A percentile compares a stretch with the other conserved stretches of the same genome.
phyloP scores from a whole-genome alignment of 2,329 filamentous ascomycete genomes.

The Cyphellophora europaea region DNA sequence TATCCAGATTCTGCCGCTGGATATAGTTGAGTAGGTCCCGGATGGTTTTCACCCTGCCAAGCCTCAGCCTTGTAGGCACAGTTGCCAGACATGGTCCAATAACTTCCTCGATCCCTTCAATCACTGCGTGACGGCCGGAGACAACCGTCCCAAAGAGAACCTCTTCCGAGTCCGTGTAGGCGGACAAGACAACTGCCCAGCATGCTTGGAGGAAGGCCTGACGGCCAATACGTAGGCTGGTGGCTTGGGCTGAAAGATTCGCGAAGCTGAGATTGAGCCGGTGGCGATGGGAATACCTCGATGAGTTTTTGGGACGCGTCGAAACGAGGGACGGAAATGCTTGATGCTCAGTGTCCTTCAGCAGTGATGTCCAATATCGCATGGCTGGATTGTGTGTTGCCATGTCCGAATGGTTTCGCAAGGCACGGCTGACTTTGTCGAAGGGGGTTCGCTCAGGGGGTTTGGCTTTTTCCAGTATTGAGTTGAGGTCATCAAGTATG shows the following conservation, averaged over 20 bases:
- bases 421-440: slow-evolving; percentile 35
- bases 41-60: slow-evolving; percentile 42
- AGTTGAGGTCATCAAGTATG: slow-evolving; percentile 56
- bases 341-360: slow-evolving; percentile 47
- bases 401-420: neutral
- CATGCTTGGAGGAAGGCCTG: slow-evolving; percentile 71
- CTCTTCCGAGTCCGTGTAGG: slow-evolving; percentile 56
- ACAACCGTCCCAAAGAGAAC: slow-evolving; percentile 69
- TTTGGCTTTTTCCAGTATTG: slow-evolving; percentile 32
- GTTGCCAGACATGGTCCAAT: slow-evolving; percentile 74
- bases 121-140: slow-evolving; percentile 67
- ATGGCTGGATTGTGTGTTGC: slow-evolving; percentile 1
- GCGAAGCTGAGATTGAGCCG: slow-evolving; percentile 26
- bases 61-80: slow-evolving; percentile 60
- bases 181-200: slow-evolving; percentile 54
- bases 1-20: slow-evolving; percentile 56
- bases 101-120: slow-evolving; percentile 60
- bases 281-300: slow-evolving; percentile 10
- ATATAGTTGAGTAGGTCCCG: slow-evolving; percentile 54
- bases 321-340: slow-evolving; percentile 38
- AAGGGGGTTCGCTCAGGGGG: slow-evolving; percentile 48
- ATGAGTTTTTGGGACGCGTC: neutral
- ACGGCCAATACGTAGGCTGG: slow-evolving; percentile 42
- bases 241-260: slow-evolving; percentile 28
- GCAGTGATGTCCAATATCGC: slow-evolving; percentile 59